Evolutionary conservation across 2,329 filamentous ascomycete genomes (phyloP).

Genomic region (Aureobasidium sp.): DNA sequence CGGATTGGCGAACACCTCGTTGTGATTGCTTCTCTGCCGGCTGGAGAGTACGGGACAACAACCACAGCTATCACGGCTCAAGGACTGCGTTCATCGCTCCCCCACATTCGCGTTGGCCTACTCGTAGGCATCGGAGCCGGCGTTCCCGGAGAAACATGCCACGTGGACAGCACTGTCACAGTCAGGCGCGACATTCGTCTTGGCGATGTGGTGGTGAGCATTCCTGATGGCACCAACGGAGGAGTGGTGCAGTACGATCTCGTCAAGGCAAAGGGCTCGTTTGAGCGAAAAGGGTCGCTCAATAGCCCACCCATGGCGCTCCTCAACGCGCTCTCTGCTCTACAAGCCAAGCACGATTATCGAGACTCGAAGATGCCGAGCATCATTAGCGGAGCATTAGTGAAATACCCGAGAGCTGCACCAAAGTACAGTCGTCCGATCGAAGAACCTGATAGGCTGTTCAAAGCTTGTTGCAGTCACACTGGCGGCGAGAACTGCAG

Average conservation of each 20-base stretch:
- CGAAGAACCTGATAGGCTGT: background rate
- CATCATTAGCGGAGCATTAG: background rate
- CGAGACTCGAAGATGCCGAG: background rate
- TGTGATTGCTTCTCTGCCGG: conserved; percentile 33
- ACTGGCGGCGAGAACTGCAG: background rate
- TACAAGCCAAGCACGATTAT: conserved; percentile 19
- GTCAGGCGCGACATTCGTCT: conserved; percentile 27
- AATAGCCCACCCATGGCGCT: conserved; percentile 23
- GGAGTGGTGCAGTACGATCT: conserved; percentile 33
- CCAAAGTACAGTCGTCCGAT: background rate
- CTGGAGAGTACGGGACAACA: conserved; percentile 27
- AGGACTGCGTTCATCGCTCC: conserved; percentile 26
- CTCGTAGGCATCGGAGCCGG: conserved; percentile 29
- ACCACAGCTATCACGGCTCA: conserved; percentile 28
- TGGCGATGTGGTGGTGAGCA: conserved; percentile 32
- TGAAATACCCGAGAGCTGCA: background rate
- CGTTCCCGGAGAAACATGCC: conserved; percentile 6
- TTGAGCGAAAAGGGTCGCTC: conserved; percentile 27
- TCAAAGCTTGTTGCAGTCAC: background rate
- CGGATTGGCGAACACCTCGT: conserved; percentile 38
- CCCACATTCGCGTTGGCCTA: conserved; percentile 23
- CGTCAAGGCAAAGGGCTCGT: conserved; percentile 23
- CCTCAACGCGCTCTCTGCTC: conserved; percentile 17
- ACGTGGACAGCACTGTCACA: background rate
- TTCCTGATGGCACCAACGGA: conserved; percentile 22